Percentiles rank a stretch among this genome's conserved stretches.
phyloP scores from a whole-genome alignment of 2,329 filamentous ascomycete species.

The Hansfordia pulvinata region DNA sequence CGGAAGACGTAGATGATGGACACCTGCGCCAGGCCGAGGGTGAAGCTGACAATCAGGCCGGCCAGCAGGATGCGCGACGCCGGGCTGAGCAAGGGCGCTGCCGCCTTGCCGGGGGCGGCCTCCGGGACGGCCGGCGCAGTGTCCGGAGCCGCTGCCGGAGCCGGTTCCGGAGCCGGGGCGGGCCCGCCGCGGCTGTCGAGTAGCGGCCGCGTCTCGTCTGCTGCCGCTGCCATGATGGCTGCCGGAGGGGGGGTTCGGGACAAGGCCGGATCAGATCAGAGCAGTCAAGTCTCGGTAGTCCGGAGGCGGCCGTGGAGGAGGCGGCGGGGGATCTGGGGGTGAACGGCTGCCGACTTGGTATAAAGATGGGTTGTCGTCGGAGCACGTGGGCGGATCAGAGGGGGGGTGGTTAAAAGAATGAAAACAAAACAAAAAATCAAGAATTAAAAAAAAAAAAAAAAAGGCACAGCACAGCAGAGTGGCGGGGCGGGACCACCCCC shows the following conservation, averaged over 20 bases:
- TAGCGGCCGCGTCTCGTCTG: conserved; percentile 9
- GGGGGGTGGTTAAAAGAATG: too few species aligned
- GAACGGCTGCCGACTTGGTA: too few species aligned
- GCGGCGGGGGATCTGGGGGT: too few species aligned
- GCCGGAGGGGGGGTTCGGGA: background rate
- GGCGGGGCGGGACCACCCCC: conserved; percentile 1
- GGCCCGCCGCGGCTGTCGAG: conserved; percentile 2
- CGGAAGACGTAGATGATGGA: conserved; percentile 50
- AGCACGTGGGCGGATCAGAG: too few species aligned
- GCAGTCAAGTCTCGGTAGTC: too few species aligned
- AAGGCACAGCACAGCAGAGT: background rate
- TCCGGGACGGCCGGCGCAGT: conserved; percentile 3
- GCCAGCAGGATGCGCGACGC: conserved; percentile 16
- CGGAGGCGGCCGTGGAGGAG: too few species aligned
- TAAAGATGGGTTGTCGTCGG: too few species aligned
- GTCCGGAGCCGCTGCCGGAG: conserved; percentile 4
- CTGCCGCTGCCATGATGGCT: conserved; percentile 4
- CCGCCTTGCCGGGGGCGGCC: conserved; percentile 2
- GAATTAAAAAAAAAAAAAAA: background rate
- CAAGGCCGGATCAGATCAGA: background rate
- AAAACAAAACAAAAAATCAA: background rate
- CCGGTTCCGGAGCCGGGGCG: background rate
- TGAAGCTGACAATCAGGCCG: conserved; percentile 16
- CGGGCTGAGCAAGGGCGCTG: conserved; percentile 9
- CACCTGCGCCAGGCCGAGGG: conserved; percentile 17